These are phyloP conservation scores for Kitagawia praeruptora DNA, from an alignment of 129 eudicot species.

Conservation along the genomic window DNA sequence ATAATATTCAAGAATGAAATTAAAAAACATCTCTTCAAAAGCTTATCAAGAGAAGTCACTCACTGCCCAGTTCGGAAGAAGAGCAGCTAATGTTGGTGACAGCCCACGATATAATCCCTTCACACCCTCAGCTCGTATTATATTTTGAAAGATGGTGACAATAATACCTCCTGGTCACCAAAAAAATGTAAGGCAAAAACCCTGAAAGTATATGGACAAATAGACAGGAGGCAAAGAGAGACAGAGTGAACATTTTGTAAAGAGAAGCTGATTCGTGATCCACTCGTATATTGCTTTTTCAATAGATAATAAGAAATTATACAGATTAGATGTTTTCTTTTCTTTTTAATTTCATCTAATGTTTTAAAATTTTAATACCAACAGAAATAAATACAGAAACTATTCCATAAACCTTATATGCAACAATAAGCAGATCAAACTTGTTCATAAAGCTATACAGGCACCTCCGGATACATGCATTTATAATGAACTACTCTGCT, in stretches of 20 bases:
- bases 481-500: background rate
- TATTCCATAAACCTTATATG: background rate
- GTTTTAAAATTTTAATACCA: background rate
- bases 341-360: background rate
- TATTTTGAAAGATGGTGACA: conserved; percentile 53
- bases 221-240: background rate
- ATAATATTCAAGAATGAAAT: background rate
- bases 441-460: background rate
- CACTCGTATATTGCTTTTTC: background rate
- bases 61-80: conserved; percentile 99
- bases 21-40: background rate
- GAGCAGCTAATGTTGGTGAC: conserved; percentile 79
- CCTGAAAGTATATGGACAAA: conserved; percentile 7
- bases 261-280: background rate
- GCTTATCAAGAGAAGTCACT: conserved; percentile 28
- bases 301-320: background rate
- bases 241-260: background rate
- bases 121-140: conserved; percentile 62
- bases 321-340: background rate
- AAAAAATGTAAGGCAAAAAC: background rate
- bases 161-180: conserved; percentile 66
- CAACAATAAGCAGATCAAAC: background rate
- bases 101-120: conserved; percentile 94
- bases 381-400: background rate
- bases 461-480: background rate